phyloP scores from a whole-genome alignment of 179 eudicot genomes.

The Beta lomatogona region DNA sequence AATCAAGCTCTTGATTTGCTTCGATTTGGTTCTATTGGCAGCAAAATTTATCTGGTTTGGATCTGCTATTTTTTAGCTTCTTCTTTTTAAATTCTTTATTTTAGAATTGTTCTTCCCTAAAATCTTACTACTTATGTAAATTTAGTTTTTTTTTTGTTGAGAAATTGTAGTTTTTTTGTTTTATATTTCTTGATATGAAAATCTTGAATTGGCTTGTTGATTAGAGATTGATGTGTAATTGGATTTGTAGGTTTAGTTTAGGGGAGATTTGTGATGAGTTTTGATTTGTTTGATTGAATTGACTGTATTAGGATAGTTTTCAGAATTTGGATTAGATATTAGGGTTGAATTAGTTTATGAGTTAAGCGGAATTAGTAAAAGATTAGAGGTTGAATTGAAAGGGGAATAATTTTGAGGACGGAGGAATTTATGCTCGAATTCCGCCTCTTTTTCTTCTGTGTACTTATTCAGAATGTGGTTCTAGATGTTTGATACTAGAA shows the following conservation, averaged over 20 bases:
- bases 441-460: not conserved
- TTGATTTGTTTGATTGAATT: conserved; percentile 2
- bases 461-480: not conserved
- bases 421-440: conserved; percentile 10
- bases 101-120: not conserved
- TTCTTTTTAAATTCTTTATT: too few species aligned
- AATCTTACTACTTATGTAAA: not conserved
- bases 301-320: not conserved
- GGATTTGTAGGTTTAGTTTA: conserved; percentile 16
- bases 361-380: not conserved
- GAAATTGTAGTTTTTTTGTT: not conserved
- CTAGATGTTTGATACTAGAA: not conserved
- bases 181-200: not conserved
- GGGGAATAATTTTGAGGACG: conserved; percentile 6
- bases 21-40: conserved; percentile 61
- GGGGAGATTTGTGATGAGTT: not conserved
- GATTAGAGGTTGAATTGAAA: conserved; percentile 5
- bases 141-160: not conserved
- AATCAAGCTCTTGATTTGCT: conserved; percentile 65
- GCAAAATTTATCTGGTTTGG: conserved; percentile 79
- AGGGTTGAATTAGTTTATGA: not conserved
- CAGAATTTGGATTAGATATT: conserved; percentile 5
- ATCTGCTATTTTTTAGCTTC: conserved; percentile 14
- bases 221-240: not conserved
- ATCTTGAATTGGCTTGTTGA: not conserved